phyloP scores from a whole-genome alignment of 495 filamentous ascomycete genomes.

The Podospora tetraspora region DNA sequence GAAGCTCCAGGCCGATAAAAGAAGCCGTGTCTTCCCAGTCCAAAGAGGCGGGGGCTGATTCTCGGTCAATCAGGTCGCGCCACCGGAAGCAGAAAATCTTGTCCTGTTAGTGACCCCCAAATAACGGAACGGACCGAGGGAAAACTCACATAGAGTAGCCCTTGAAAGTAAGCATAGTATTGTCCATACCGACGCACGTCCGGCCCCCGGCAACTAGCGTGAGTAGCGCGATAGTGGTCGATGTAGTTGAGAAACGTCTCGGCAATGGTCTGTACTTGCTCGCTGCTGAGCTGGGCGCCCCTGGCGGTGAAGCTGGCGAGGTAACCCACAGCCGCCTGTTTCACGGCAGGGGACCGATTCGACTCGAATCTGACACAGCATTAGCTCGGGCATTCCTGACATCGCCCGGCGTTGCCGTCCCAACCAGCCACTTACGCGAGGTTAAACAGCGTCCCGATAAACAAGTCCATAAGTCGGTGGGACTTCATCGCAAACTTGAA shows the following conservation, averaged over 20 bases:
- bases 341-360: constrained; percentile 58
- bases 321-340: constrained; percentile 85
- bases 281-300: constrained; percentile 69
- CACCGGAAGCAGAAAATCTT: constrained; percentile 96
- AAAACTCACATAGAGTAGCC: constrained; percentile 35
- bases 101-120: constrained; percentile 38
- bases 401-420: neutral
- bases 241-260: constrained; percentile 68
- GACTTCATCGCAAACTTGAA: constrained; percentile 88
- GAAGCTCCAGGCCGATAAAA: constrained; percentile 56
- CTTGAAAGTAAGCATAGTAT: constrained; percentile 88
- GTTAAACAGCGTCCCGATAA: constrained; percentile 70
- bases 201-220: constrained; percentile 67
- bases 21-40: constrained; percentile 52
- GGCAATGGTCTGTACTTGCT: constrained; percentile 71
- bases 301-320: constrained; percentile 84
- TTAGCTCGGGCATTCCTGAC: neutral
- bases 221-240: constrained; percentile 53
- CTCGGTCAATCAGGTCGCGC: constrained; percentile 71
- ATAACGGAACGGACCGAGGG: constrained; percentile 36
- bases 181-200: constrained; percentile 75
- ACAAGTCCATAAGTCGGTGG: constrained; percentile 66
- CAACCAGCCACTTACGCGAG: constrained; percentile 32
- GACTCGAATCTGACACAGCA: constrained; percentile 36
- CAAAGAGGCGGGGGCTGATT: constrained; percentile 34